Evolutionary conservation across 768 basidiomycete species (phyloP).

Genomic region (Phlebiopsis flavidoalba): DNA sequence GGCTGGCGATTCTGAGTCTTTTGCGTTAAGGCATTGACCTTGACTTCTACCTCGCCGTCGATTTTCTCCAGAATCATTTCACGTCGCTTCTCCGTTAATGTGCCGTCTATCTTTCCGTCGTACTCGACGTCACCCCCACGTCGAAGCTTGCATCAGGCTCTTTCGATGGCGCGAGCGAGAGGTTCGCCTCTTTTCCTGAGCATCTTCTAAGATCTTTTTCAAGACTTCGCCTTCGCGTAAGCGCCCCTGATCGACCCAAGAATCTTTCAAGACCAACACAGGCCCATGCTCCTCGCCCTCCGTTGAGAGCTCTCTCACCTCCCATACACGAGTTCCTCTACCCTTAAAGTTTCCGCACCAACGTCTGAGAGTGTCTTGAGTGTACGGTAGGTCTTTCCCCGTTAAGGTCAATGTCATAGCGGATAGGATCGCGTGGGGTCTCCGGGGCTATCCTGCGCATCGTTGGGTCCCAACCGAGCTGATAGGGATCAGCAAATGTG

Average conservation of each 20-base stretch:
- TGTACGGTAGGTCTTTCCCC: background rate
- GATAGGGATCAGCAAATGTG: background rate
- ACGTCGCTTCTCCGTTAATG: too few relatives aligned
- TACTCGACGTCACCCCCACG: too few relatives aligned
- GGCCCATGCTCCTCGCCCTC: background rate
- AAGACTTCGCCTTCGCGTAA: background rate
- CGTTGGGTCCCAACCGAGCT: slow-evolving; percentile 8
- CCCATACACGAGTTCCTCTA: background rate
- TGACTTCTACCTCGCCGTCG: background rate
- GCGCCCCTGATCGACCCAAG: background rate
- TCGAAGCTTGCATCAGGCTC: background rate
- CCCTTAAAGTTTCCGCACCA: background rate
- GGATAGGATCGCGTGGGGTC: too few relatives aligned
- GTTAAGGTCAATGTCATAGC: too few relatives aligned
- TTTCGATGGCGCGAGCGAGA: background rate
- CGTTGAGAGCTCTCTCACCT: background rate
- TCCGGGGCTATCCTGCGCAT: background rate
- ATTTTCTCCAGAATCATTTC: background rate
- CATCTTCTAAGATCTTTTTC: background rate
- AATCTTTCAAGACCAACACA: background rate
- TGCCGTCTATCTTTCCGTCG: too few relatives aligned
- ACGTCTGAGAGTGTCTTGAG: background rate
- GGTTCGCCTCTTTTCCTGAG: background rate
- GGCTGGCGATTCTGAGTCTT: background rate
- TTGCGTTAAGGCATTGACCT: background rate